Conservation (phyloP, 805 yeast species). For the Candida khao-thaluensis region DNA sequence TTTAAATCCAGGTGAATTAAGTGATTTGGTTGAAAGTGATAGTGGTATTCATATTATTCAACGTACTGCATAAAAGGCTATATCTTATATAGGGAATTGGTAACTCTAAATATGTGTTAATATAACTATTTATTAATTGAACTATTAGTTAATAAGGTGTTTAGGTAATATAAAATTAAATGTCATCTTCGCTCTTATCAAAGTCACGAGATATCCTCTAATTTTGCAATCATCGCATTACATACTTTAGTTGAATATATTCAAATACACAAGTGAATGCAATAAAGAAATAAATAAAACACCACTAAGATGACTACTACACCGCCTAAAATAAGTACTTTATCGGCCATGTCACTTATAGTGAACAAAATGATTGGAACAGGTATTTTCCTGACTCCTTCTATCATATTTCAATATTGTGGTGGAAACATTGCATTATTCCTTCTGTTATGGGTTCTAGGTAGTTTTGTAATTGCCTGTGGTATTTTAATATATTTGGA, state of each 20-base stretch:
- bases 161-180: too few species aligned
- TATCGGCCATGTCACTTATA: slow-evolving; percentile 38
- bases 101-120: too few species aligned
- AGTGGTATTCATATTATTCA: slow-evolving; percentile 89
- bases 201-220: slow-evolving; percentile 5
- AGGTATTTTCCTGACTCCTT: slow-evolving; percentile 42
- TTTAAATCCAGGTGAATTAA: slow-evolving; percentile 77
- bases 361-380: slow-evolving; percentile 46
- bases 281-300: too few species aligned
- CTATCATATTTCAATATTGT: slow-evolving; percentile 39
- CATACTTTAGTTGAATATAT: too few species aligned
- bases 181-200: too few species aligned
- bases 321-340: slow-evolving; percentile 13
- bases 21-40: slow-evolving; percentile 82
- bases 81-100: too few species aligned
- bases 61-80: slow-evolving; percentile 60
- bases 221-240: slow-evolving; percentile 6
- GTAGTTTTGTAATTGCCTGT: slow-evolving; percentile 37
- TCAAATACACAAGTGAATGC: too few species aligned
- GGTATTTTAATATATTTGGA: slow-evolving; percentile 43
- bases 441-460: slow-evolving; percentile 32
- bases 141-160: too few species aligned
- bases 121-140: too few species aligned
- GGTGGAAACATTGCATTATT: slow-evolving; percentile 38
- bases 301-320: neutral